These are phyloP conservation scores for Emmonsiellopsis sp. DNA, from an alignment of 2,329 filamentous ascomycete species.

Conservation along the genomic window DNA sequence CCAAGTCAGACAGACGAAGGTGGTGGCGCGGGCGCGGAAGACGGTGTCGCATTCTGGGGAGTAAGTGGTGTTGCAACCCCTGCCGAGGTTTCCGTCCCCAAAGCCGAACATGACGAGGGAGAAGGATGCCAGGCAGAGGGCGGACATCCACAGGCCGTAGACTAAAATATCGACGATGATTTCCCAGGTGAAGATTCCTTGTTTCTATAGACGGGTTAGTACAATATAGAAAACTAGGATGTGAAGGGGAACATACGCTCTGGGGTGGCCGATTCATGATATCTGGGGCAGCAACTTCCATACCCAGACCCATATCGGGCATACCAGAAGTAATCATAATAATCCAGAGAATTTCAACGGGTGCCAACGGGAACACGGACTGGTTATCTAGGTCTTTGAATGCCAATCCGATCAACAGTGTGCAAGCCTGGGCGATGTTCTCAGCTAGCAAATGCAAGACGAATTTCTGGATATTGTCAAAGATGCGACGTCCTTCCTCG, in stretches of 20 bases:
- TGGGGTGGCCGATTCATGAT: slow-evolving; percentile 76
- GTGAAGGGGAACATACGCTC: slow-evolving; percentile 25
- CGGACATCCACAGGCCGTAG: slow-evolving; percentile 70
- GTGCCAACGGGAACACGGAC: slow-evolving; percentile 77
- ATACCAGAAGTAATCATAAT: slow-evolving; percentile 87
- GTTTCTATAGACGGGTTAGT: slow-evolving; percentile 26
- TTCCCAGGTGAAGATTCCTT: slow-evolving; percentile 68
- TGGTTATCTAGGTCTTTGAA: slow-evolving; percentile 64
- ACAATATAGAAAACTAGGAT: neutral
- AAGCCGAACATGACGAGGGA: slow-evolving; percentile 54
- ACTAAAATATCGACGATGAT: slow-evolving; percentile 70
- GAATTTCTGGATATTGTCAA: slow-evolving; percentile 85
- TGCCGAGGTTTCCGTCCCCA: slow-evolving; percentile 50
- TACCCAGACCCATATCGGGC: slow-evolving; percentile 79
- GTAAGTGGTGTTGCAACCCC: slow-evolving; percentile 52
- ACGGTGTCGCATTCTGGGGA: slow-evolving; percentile 49
- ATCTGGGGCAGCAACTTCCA: slow-evolving; percentile 64
- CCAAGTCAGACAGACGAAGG: slow-evolving; percentile 67
- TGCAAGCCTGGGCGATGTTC: slow-evolving; percentile 76
- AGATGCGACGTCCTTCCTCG: slow-evolving; percentile 74
- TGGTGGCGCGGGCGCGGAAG: slow-evolving; percentile 63
- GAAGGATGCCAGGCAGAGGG: slow-evolving; percentile 55
- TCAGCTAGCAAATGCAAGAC: slow-evolving; percentile 69
- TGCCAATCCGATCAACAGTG: slow-evolving; percentile 68
- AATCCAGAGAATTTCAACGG: slow-evolving; percentile 85